Evolutionary conservation across 2,329 filamentous ascomycete species (phyloP), one percentile per base, ranked within the genome.

Genomic region (Lasiodiplodia sp.): DNA sequence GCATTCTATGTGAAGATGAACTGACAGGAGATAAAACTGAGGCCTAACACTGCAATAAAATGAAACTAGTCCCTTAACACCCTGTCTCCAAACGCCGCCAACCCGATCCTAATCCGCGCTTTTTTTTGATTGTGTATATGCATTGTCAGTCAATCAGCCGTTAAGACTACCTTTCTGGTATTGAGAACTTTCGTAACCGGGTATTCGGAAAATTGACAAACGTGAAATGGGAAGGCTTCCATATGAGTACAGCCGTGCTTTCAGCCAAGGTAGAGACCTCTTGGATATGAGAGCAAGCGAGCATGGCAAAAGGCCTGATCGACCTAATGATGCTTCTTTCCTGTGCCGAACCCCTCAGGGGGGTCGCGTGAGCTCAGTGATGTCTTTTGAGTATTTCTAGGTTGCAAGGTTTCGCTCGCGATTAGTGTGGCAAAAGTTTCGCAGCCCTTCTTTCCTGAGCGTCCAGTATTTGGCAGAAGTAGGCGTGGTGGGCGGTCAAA

Each of bases 131-230:
- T 34, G 31, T 34, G 23, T 60, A 10, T 49, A 62, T 62, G 57
- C 40, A 62, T 62, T 28, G 57, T 21, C 57, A 40, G 25, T 60
- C 31, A 34, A 62, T 31, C 40, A 34, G 40, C 57, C 57, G 57
- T 62, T 18, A 37, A 62, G n/a, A 49, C 25, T 8, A 62, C 18
- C 6, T 62, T n/a, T 21, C 40, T 49, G 47, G 57, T 40, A 18
- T 49, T n/a, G 2, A 49, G 12, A 62, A 44, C 4, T 60, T 49
- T 62, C 57, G 25, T 49, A 34, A 49, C 40, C 57, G 57, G 57
- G 57, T 62, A 62, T 62, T 49, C 21, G 40, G 14, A 44, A n/a
- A 62, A 62, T 49, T 34, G 57, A 62, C 57, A 25, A 51, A 49
- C 5, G 28, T 40, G 5, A 47, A 34, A 28, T 12, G 25, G 25